Conservation (phyloP, 176 grass and related monocot genomes). For the Oryza officinalis region DNA sequence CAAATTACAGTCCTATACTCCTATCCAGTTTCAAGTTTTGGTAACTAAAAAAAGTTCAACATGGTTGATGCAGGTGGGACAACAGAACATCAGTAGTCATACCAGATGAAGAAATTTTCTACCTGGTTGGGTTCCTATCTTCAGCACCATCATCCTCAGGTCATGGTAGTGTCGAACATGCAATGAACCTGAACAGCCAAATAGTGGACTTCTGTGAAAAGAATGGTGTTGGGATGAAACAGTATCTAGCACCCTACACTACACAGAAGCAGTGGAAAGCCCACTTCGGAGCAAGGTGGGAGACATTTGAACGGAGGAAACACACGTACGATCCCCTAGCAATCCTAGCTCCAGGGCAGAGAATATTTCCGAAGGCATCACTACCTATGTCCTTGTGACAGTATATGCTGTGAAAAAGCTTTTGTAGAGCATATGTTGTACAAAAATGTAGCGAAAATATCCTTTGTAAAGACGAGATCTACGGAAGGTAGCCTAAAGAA, state of each 20-base stretch:
- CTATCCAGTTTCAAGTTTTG: background rate
- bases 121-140: slow-evolving; percentile 84
- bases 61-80: slow-evolving; percentile 68
- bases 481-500: slow-evolving; percentile 31
- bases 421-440: slow-evolving; percentile 51
- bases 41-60: slow-evolving; percentile 30
- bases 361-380: slow-evolving; percentile 74
- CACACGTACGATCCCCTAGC: slow-evolving; percentile 76
- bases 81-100: slow-evolving; percentile 83
- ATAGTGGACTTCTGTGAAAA: slow-evolving; percentile 72
- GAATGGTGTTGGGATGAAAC: slow-evolving; percentile 67
- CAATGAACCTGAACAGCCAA: slow-evolving; percentile 66
- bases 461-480: slow-evolving; percentile 48
- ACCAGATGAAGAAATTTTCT: slow-evolving; percentile 91
- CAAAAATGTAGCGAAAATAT: slow-evolving; percentile 54
- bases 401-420: slow-evolving; percentile 31
- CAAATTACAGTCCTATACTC: background rate
- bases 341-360: slow-evolving; percentile 89
- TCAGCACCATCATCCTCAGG: slow-evolving; percentile 59
- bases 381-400: slow-evolving; percentile 53
- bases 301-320: slow-evolving; percentile 84
- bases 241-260: slow-evolving; percentile 82
- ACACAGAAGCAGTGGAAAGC: slow-evolving; percentile 82
- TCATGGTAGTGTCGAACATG: slow-evolving; percentile 53
- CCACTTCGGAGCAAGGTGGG: slow-evolving; percentile 95